Conservation (phyloP, 495 filamentous ascomycete species). For the Hypoxylon lienhwacheense region DNA sequence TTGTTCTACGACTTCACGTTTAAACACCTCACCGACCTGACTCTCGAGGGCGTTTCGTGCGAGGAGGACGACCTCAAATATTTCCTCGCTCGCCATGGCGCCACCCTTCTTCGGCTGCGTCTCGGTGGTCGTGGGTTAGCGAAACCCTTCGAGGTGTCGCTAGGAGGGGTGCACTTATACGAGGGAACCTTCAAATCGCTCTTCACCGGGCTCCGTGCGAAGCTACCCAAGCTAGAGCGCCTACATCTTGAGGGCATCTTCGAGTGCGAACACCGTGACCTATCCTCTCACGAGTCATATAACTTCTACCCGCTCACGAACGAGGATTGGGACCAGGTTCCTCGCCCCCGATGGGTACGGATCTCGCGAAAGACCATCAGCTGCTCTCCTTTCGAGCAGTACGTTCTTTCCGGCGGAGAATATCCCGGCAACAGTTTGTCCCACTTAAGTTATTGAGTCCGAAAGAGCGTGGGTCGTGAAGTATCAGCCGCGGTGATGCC, state of each 20-base stretch:
- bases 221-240: conserved; percentile 42
- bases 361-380: conserved; percentile 45
- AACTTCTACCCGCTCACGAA: conserved; percentile 49
- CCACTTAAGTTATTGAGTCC: conserved; percentile 21
- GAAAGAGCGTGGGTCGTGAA: not conserved
- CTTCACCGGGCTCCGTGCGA: conserved; percentile 43
- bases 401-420: conserved; percentile 43
- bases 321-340: conserved; percentile 45
- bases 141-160: conserved; percentile 43
- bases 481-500: not conserved
- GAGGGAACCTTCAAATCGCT: conserved; percentile 48
- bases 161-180: conserved; percentile 50
- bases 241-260: conserved; percentile 52
- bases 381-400: conserved; percentile 46
- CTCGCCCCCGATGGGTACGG: conserved; percentile 27
- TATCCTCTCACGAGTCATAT: conserved; percentile 46
- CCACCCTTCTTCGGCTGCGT: conserved; percentile 46
- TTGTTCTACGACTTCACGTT: conserved; percentile 46
- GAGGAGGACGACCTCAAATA: conserved; percentile 49
- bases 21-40: conserved; percentile 45
- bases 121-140: conserved; percentile 50
- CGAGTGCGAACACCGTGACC: conserved; percentile 44
- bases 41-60: conserved; percentile 48
- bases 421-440: conserved; percentile 39
- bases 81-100: conserved; percentile 47